Evolutionary conservation across 768 basidiomycete genomes (phyloP), one percentile per base, ranked within the genome.

Genomic region (Podaxis mareebaensis): DNA sequence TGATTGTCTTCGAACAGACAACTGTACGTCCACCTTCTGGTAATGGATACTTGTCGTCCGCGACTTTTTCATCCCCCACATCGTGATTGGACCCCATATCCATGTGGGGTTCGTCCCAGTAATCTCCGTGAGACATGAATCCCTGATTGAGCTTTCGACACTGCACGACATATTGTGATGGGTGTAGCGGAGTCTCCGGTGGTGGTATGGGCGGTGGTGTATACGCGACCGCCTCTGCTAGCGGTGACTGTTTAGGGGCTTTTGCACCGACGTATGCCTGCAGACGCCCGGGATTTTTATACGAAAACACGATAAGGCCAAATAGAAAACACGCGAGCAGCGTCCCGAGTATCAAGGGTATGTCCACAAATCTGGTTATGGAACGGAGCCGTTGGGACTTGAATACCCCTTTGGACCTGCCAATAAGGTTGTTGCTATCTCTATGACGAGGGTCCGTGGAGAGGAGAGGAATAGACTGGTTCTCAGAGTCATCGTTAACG

Each of bases 1-100:
- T 91, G 66, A 91, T 83, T 0, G 86, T 87, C 64, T 81, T 86
- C n/a, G 71, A 75, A 73, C 89, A 91, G 36, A 82, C 69, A 46
- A 63, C 60, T 53, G 70, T 62, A 7, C 33, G 24, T 53, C 57
- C 68, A 20, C 69, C 71, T 17, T 71, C 65, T 3, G 68, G 61
- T 20, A 53, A 53, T 13, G 22, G 24, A 17, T 55, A 22, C 36
- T 12, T 20, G 11, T 61, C 52, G 33, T 54, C 61, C 22, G 28
- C 44, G 20, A 22, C 36, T 53, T 72, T 67, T 62, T 71, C 65
- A 22, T 70, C 62, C 64, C 66, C 64, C 42, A 72, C 70, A 46
- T 73, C 67, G 39, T 75, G 68, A 60, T 76, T 75, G 15, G 79
- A 76, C 64, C 81, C 81, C 68, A 74, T 68, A 8, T 73, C 74